Conservation (phyloP, 2,329 filamentous ascomycete species). For the Epichloe gansuensis region DNA sequence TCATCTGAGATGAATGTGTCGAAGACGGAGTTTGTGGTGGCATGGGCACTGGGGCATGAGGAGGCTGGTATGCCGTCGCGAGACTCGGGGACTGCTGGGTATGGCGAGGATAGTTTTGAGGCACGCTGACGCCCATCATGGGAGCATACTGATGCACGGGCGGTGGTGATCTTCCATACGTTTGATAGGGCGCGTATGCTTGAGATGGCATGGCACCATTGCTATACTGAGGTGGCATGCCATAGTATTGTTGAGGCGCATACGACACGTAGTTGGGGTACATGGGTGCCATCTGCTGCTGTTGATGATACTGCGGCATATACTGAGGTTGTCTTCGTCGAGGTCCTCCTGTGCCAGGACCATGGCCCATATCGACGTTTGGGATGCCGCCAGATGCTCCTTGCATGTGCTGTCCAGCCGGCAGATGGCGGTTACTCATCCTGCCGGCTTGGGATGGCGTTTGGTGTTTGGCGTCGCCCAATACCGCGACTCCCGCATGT, state of each 20-base stretch:
- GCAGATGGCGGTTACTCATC: conserved; percentile 68
- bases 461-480: conserved; percentile 21
- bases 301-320: conserved; percentile 23
- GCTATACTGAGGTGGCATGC: conserved; percentile 48
- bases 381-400: conserved; percentile 24
- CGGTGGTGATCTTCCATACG: conserved; percentile 36
- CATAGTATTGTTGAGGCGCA: conserved; percentile 32
- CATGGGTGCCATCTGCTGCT: conserved; percentile 29
- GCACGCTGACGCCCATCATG: conserved; percentile 33
- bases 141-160: conserved; percentile 43
- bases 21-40: conserved; percentile 41
- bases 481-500: conserved; percentile 21
- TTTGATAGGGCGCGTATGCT: conserved; percentile 36
- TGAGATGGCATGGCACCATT: conserved; percentile 32
- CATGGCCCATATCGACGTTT: conserved; percentile 23
- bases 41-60: conserved; percentile 29
- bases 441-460: conserved; percentile 49
- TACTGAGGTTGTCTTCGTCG: conserved; percentile 26
- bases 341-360: conserved; percentile 22
- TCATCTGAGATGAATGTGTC: conserved; percentile 32
- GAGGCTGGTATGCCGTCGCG: conserved; percentile 44
- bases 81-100: conserved; percentile 39
- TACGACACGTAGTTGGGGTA: conserved; percentile 42
- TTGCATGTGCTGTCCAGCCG: conserved; percentile 57
- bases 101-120: conserved; percentile 35